These are phyloP conservation scores for Parascedosporium putredinis DNA, from an alignment of 2,329 filamentous ascomycete species.

Conservation along the genomic window DNA sequence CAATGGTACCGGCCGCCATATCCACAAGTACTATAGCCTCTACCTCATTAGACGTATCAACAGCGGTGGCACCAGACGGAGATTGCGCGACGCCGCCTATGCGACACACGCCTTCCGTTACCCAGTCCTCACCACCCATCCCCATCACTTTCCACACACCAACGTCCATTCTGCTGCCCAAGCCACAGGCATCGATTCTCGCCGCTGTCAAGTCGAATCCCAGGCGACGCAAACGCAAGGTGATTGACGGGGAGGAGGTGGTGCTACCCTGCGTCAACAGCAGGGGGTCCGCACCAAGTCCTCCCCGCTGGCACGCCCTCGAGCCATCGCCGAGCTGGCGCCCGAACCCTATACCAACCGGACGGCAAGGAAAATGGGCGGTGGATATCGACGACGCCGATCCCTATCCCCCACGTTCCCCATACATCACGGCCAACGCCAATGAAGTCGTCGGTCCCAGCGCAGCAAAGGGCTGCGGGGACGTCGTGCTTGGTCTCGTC, in stretches of 20 bases:
- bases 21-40: too few relatives aligned
- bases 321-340: slow-evolving; percentile 8
- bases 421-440: not conserved
- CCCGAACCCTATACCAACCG: not conserved
- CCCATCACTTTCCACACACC: not conserved
- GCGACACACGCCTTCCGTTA: not conserved
- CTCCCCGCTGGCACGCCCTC: too few relatives aligned
- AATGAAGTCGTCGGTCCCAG: not conserved
- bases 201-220: slow-evolving; percentile 39
- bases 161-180: not conserved
- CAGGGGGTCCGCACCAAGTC: slow-evolving; percentile 10
- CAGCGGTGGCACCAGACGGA: too few relatives aligned
- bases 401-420: not conserved
- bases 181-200: slow-evolving; percentile 29
- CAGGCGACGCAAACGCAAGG: slow-evolving; percentile 36
- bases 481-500: too few relatives aligned
- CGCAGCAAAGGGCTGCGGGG: too few relatives aligned
- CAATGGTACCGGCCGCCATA: too few relatives aligned
- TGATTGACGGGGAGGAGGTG: slow-evolving; percentile 29
- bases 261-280: slow-evolving; percentile 14
- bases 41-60: too few relatives aligned
- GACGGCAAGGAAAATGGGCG: not conserved
- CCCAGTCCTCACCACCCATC: not conserved
- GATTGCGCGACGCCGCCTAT: too few relatives aligned
- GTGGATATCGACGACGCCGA: not conserved